Evolutionary conservation across 306 rosid species (phyloP).

Genomic region (Fragaria vesca): DNA sequence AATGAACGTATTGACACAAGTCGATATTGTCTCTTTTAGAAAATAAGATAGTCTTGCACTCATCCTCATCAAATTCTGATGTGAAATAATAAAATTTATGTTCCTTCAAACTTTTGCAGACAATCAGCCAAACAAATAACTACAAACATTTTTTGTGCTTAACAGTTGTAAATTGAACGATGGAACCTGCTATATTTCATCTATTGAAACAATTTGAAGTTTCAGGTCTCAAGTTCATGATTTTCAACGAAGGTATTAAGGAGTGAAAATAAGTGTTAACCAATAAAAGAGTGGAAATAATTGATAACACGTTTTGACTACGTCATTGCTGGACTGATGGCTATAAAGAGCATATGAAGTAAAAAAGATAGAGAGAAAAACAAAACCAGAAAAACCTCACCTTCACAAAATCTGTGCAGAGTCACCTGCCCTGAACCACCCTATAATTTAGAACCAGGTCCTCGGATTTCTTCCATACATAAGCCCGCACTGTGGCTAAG

Average conservation of each 20-base stretch:
- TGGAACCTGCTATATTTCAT: not conserved
- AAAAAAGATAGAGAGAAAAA: not conserved
- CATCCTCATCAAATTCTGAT: not conserved
- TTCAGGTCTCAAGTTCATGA: slow-evolving; percentile 2
- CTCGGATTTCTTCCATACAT: slow-evolving; percentile 94
- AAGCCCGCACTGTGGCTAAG: slow-evolving; percentile 91
- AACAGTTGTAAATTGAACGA: not conserved
- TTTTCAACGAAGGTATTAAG: not conserved
- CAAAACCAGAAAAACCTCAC: slow-evolving; percentile 24
- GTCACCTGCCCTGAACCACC: slow-evolving; percentile 84
- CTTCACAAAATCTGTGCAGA: slow-evolving; percentile 19
- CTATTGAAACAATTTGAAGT: not conserved
- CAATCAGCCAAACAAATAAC: not conserved
- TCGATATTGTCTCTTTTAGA: not conserved
- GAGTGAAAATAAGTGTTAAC: not conserved
- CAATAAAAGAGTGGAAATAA: not conserved
- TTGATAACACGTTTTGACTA: not conserved
- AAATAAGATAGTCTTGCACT: not conserved
- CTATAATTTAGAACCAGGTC: slow-evolving; percentile 87
- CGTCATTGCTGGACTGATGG: not conserved
- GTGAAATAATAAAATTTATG: not conserved
- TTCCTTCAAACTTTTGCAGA: not conserved
- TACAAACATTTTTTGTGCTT: not conserved
- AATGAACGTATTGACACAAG: not conserved
- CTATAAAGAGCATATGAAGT: not conserved